phyloP scores from a whole-genome alignment of 495 filamentous ascomycete genomes.

The Penicillium dipodomyicola region DNA sequence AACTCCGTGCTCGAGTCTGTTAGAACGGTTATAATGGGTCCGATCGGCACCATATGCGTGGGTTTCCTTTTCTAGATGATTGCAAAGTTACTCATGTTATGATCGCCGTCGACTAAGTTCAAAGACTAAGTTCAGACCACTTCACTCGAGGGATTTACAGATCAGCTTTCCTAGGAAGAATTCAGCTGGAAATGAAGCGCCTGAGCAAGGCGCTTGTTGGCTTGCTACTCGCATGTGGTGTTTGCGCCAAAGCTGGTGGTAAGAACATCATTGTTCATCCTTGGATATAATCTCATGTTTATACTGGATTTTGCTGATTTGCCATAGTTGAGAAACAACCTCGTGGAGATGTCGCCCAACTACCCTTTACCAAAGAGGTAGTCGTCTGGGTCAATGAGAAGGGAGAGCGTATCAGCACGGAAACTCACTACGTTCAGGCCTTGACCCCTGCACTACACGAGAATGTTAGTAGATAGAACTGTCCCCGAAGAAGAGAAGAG shows the following conservation, averaged over 20 bases:
- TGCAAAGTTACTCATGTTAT: conserved; percentile 17
- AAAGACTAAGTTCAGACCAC: background rate
- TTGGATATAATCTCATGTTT: background rate
- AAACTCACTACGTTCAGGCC: conserved; percentile 15
- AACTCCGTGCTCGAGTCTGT: background rate
- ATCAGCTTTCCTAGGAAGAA: background rate
- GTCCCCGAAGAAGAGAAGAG: background rate
- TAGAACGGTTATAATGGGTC: conserved; percentile 21
- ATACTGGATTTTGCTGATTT: conserved; percentile 4
- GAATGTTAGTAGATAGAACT: conserved; percentile 19
- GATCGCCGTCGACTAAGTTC: conserved; percentile 16
- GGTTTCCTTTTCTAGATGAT: conserved; percentile 4
- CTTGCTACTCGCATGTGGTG: conserved; percentile 17
- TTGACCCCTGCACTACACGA: conserved; percentile 5
- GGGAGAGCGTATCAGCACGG: conserved; percentile 49
- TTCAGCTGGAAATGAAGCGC: conserved; percentile 20
- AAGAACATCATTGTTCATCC: background rate
- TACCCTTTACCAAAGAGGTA: conserved; percentile 44
- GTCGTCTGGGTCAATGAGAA: conserved; percentile 64
- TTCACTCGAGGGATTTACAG: conserved; percentile 6
- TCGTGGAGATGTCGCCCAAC: conserved; percentile 3
- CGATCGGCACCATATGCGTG: conserved; percentile 25
- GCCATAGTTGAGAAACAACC: conserved; percentile 8
- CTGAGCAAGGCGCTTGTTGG: conserved; percentile 18
- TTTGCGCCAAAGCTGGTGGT: conserved; percentile 18